A percentile compares a stretch with the other conserved stretches of the same genome.
Conservation (phyloP, 139 green algal genomes). For the Picochlorum sp. region DNA sequence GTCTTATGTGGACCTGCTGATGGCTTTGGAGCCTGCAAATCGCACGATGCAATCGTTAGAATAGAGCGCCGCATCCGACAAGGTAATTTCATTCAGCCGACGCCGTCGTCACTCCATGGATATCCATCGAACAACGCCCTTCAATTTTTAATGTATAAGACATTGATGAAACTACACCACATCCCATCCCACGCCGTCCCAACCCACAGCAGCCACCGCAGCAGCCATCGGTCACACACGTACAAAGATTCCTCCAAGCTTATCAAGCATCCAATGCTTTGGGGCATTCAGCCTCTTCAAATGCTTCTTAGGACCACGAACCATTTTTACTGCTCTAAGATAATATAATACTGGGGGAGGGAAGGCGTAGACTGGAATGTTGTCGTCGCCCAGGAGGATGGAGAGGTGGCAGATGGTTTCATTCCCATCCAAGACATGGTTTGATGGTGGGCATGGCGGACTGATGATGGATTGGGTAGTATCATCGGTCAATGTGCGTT, state of each 20-base stretch:
- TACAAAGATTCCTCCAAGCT: constrained; percentile 98
- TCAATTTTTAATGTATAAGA: neutral
- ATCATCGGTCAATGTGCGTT: no score
- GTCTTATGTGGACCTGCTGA: constrained; percentile 93
- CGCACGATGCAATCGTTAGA: neutral
- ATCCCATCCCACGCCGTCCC: neutral
- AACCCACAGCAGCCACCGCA: constrained; percentile 9
- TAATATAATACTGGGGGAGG: neutral
- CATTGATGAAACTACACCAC: neutral
- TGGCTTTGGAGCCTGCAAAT: constrained; percentile 91
- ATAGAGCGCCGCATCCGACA: neutral
- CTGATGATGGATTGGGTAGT: no score
- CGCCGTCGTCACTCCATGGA: neutral
- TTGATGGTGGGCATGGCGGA: no score
- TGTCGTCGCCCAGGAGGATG: no score
- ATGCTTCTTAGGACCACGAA: constrained; percentile 96
- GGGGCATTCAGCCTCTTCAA: constrained; percentile 88
- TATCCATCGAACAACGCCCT: neutral
- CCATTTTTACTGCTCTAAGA: constrained; percentile 20
- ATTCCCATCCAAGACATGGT: no score
- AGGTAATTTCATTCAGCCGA: neutral
- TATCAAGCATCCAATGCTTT: constrained; percentile 99
- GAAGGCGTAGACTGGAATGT: no score
- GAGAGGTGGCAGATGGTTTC: no score
- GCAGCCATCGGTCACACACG: constrained; percentile 31